Evolutionary conservation across 23 red algal species (phyloP), one percentile per base, ranked within the genome.

Genomic region (Pyropia haitanensis): DNA sequence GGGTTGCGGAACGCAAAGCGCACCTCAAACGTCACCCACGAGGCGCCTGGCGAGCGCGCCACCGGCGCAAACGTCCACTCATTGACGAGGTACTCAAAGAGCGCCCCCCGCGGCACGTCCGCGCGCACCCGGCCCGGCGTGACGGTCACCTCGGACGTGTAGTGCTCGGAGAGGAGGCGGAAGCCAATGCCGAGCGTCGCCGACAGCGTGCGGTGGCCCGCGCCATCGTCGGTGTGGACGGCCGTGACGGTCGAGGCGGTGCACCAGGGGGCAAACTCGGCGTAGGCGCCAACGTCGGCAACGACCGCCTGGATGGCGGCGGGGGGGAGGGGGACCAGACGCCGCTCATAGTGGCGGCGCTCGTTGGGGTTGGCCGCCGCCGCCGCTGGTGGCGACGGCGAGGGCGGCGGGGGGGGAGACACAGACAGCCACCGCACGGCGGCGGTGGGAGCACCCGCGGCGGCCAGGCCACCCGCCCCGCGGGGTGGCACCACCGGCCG

Each of bases 1-100:
- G 71, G 75, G 25, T 87, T 89, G 13, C 83, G 81, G 67, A 97
- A 97, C 22, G 68, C 74, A 68, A 97, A 97, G 46, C 82, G 82
- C 8, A 97, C 81, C 51, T 82, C 86, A 70, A 97, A 97, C 23
- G 39, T 25, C 49, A 97, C 61, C 80, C 80, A 85, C 22, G 82
- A 56, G 29, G 79, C 81, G 15, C 71, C 63, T 14, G 79, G 65
- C 49, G 77, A 60, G 1, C 46, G 56, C 16, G 53, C 18, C 8
- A 53, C 81, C 20, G 80, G 80, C 51, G 62, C 65, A 70, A 97
- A 97, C 27, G 49, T 49, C 93, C 93, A 97, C 46, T 97, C 93
- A 49, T 88, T 97, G 18, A 97, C 81, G 30, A 97, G 93, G 74
- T 91, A 80, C 48, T 97, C 81, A 60, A 97, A 97, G 22, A 97